phyloP scores from a whole-genome alignment of 768 basidiomycete species.

The Lactifluus echinatus region DNA sequence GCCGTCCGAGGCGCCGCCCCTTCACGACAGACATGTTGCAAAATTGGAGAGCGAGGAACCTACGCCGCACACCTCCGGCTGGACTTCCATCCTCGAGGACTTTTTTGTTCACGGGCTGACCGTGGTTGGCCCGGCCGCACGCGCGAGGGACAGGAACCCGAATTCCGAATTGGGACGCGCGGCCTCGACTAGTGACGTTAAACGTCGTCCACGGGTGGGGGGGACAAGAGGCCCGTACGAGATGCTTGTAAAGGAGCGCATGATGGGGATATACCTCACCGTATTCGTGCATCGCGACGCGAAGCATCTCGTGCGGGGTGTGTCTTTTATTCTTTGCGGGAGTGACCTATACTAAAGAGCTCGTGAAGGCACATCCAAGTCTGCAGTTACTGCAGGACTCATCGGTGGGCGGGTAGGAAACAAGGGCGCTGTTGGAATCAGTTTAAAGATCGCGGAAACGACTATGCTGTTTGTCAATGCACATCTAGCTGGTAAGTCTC shows the following conservation, averaged over 20 bases:
- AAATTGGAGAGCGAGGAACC: constrained; percentile 24
- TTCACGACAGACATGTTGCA: constrained; percentile 22
- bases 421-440: constrained; percentile 89
- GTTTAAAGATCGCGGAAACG: constrained; percentile 70
- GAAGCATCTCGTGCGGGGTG: constrained; percentile 54
- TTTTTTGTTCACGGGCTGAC: constrained; percentile 45
- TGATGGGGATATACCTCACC: constrained; percentile 83
- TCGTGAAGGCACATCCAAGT: constrained; percentile 57
- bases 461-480: constrained; percentile 87
- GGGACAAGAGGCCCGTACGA: constrained; percentile 67
- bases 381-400: constrained; percentile 79
- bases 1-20: constrained; percentile 16
- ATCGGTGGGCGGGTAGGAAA: constrained; percentile 90
- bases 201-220: constrained; percentile 37
- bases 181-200: constrained; percentile 30
- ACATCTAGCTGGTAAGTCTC: constrained; percentile 66
- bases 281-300: constrained; percentile 69
- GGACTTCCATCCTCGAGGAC: constrained; percentile 70
- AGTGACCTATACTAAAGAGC: constrained; percentile 8
- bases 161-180: constrained; percentile 17
- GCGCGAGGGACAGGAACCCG: constrained; percentile 33
- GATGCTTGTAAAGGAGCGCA: constrained; percentile 76
- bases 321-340: constrained; percentile 6
- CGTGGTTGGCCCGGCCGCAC: constrained; percentile 8
- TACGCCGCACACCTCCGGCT: constrained; percentile 38